phyloP scores from a whole-genome alignment of 2,329 filamentous ascomycete genomes.

The Sporothrix protearum region DNA sequence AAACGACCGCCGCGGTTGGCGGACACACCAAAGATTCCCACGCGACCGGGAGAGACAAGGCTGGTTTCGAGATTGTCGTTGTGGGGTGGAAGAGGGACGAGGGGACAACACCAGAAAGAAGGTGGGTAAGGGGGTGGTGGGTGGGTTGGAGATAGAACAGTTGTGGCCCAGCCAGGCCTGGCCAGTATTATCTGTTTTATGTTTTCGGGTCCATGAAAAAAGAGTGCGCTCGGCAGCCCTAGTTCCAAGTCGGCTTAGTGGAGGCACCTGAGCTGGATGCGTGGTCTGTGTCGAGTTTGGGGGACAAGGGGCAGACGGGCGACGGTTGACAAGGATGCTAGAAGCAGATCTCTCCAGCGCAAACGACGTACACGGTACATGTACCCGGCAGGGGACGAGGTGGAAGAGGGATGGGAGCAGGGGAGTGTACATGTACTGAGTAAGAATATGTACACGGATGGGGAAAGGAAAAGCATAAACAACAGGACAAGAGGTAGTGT shows the following conservation, averaged over 20 bases:
- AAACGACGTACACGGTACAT: too few species aligned
- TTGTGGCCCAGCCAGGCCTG: neutral
- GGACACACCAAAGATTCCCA: constrained; percentile 13
- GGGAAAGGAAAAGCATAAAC: constrained; percentile 1
- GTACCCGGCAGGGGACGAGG: neutral
- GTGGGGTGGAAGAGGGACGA: constrained; percentile 19
- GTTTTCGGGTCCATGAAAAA: neutral
- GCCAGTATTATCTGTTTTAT: constrained; percentile 12
- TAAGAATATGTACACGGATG: constrained; percentile 16
- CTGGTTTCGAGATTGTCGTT: constrained; percentile 23
- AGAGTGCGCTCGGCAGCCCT: constrained; percentile 6
- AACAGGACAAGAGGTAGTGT: neutral
- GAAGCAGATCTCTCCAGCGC: constrained; percentile 13
- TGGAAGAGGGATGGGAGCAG: neutral
- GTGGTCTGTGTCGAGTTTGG: neutral
- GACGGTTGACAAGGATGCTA: constrained; percentile 9
- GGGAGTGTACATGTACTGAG: neutral
- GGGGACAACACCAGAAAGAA: constrained; percentile 13
- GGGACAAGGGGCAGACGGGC: neutral
- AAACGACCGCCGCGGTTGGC: constrained; percentile 1
- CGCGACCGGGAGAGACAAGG: constrained; percentile 24
- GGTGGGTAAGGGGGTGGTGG: constrained; percentile 16
- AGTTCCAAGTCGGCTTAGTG: constrained; percentile 6
- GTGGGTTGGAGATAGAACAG: neutral
- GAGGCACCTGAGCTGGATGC: neutral